A percentile compares a stretch with the other conserved stretches of the same genome.
phyloP scores from a whole-genome alignment of 2,329 filamentous ascomycete species.

The Escovopsis sp. region DNA sequence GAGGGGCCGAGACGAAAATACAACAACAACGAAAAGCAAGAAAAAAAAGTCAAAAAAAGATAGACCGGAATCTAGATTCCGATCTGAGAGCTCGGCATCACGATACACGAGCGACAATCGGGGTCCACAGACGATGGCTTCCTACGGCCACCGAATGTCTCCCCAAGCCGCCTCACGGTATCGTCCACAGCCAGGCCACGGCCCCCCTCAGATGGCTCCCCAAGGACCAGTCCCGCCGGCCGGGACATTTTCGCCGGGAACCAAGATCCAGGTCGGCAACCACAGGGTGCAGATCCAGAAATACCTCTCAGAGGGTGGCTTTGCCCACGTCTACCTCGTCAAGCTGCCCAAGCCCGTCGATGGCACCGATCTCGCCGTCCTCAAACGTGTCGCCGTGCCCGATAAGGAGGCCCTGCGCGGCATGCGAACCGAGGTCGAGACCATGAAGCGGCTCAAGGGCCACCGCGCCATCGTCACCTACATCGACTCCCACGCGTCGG shows the following conservation, averaged over 20 bases:
- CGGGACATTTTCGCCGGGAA: conserved; percentile 83
- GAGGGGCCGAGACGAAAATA: too few species aligned
- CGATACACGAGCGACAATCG: neutral
- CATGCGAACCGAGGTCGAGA: conserved; percentile 98
- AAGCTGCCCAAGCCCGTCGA: conserved; percentile 64
- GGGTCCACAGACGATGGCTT: conserved; percentile 16
- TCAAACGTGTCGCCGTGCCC: conserved; percentile 91
- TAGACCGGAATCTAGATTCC: too few species aligned
- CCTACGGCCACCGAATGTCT: conserved; percentile 19
- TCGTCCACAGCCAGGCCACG: conserved; percentile 28
- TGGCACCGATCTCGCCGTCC: conserved; percentile 65
- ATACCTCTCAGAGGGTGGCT: conserved; percentile 95
- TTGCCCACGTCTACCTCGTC: conserved; percentile 96
- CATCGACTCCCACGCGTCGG: conserved; percentile 94
- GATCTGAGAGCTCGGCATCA: neutral
- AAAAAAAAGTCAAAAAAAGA: neutral
- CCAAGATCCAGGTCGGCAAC: conserved; percentile 88
- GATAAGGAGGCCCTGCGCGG: conserved; percentile 88
- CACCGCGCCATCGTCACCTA: conserved; percentile 95
- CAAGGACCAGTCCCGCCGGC: conserved; percentile 37
- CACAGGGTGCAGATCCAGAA: conserved; percentile 91
- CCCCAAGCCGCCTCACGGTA: conserved; percentile 15
- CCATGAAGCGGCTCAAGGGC: conserved; percentile 98
- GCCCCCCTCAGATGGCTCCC: conserved; percentile 23
- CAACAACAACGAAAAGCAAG: too few species aligned